A percentile compares a stretch with the other conserved stretches of the same genome.
Conservation (phyloP, 2,329 filamentous ascomycete genomes). For the Trichoderma sp. region DNA sequence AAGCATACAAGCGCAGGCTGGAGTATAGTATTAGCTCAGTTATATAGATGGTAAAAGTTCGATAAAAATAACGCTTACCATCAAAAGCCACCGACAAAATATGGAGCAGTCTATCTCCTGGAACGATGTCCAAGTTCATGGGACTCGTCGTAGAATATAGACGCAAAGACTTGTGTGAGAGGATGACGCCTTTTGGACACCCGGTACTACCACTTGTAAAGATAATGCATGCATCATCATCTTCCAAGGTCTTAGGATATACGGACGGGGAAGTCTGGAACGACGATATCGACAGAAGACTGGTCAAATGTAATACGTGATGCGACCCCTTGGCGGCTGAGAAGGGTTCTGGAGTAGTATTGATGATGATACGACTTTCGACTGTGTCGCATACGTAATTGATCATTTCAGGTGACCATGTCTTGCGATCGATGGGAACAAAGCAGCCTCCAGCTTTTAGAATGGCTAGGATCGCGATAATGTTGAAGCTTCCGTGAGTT, state of each 20-base stretch:
- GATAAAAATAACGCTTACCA: background rate
- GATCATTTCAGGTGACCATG: conserved; percentile 13
- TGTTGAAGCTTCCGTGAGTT: conserved; percentile 12
- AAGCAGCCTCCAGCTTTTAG: conserved; percentile 16
- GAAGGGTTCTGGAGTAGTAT: conserved; percentile 14
- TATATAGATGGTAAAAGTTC: background rate
- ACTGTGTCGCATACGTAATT: background rate
- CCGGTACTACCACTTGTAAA: conserved; percentile 19
- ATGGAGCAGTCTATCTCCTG: conserved; percentile 15
- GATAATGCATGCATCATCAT: conserved; percentile 11
- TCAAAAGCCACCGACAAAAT: conserved; percentile 18
- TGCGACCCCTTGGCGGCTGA: background rate
- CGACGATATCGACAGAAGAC: background rate
- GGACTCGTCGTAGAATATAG: conserved; percentile 11
- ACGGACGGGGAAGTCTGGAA: background rate
- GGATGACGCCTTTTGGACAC: conserved; percentile 7
- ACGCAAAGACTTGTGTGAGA: conserved; percentile 14
- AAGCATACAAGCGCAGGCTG: conserved; percentile 18
- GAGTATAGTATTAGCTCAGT: background rate
- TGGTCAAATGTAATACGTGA: conserved; percentile 2
- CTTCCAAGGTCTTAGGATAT: background rate
- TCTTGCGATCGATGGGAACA: conserved; percentile 17
- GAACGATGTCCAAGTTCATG: conserved; percentile 11
- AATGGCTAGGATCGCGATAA: conserved; percentile 14
- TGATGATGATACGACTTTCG: conserved; percentile 11